These are phyloP conservation scores for Leccinum sublutescens DNA, from an alignment of 768 basidiomycete species.

Conservation along the genomic window DNA sequence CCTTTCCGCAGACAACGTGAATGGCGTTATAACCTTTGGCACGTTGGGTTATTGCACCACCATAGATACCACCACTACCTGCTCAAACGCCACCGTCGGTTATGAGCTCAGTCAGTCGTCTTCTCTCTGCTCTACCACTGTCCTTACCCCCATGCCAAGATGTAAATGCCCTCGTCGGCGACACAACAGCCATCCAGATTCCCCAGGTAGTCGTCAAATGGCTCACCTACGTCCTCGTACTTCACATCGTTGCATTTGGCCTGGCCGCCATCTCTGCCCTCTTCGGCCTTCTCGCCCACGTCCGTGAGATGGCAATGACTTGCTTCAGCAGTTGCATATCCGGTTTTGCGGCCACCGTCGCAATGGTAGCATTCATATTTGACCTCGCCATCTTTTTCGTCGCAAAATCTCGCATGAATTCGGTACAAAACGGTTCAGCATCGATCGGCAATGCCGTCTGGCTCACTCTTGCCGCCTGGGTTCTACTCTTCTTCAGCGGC, in stretches of 20 bases:
- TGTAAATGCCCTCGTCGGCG: slow-evolving; percentile 76
- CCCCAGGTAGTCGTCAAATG: slow-evolving; percentile 87
- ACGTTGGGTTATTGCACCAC: slow-evolving; percentile 86
- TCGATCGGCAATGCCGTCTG: slow-evolving; percentile 86
- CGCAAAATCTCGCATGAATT: slow-evolving; percentile 80
- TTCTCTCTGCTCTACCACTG: background rate
- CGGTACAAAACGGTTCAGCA: slow-evolving; percentile 69
- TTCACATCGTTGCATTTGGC: slow-evolving; percentile 85
- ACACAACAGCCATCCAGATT: slow-evolving; percentile 62
- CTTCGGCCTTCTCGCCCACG: slow-evolving; percentile 85
- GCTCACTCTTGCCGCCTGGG: slow-evolving; percentile 84
- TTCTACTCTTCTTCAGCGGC: slow-evolving; percentile 86
- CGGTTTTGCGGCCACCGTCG: slow-evolving; percentile 73
- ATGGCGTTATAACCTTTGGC: slow-evolving; percentile 77
- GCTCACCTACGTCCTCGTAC: slow-evolving; percentile 90
- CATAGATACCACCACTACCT: slow-evolving; percentile 54
- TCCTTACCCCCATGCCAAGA: slow-evolving; percentile 46
- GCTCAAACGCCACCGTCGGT: slow-evolving; percentile 79
- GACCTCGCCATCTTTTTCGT: slow-evolving; percentile 91
- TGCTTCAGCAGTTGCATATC: slow-evolving; percentile 82
- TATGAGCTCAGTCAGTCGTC: slow-evolving; percentile 76
- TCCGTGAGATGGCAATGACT: slow-evolving; percentile 82
- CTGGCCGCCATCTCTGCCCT: slow-evolving; percentile 69
- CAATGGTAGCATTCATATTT: slow-evolving; percentile 88
- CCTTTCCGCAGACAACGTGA: slow-evolving; percentile 44